Evolutionary conservation across 345 rosid species (phyloP), one percentile per base, ranked within the genome.

Genomic region (Eucalyptus sideroxylon): DNA sequence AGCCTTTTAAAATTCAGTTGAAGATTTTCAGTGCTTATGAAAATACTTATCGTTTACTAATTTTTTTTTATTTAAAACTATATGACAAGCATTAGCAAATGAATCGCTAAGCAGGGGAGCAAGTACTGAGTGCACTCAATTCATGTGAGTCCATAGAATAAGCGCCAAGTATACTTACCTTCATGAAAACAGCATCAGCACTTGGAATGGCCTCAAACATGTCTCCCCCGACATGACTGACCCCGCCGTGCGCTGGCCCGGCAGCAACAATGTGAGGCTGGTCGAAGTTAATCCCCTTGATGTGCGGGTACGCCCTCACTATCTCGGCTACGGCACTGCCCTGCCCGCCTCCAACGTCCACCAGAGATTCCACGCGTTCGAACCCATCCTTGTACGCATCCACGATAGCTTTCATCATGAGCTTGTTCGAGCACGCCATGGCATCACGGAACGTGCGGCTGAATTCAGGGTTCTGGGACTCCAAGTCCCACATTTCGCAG

Each of bases 321-420:
- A 90, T 88, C 91, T 59, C 86, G 9, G 60, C 86, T 44, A 88
- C 6, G 16, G 59, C 77, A 16, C 9, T 77, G 11, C 92, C 92
- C 7, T 6, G 87, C 47, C 91, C 92, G 10, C 92, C 92, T 23
- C 91, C 92, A 31, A 91, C 91, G 31, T 91, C 91, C 24, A 89
- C 92, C 86, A 89, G 16, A 13, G 89, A 67, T 7, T 26, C 80
- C 3, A 91, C 37, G 49, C 15, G 8, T 4, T 42, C 72, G 59
- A 91, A 91, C 86, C 89, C 92, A n/a, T 91, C 90, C 30, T 50
- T 23, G 34, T 88, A 89, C 6, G 45, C 55, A 23, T 47, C 27
- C 31, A 87, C 45, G 37, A 91, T 24, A 6, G 92, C 89, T 65
- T 21, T 37, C 31, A 49, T 59, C 51, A 72, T n/a, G 44, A 89